Base-by-base conservation (phyloP, 495 filamentous ascomycete species). In the Acidomyces sp. region DNA sequence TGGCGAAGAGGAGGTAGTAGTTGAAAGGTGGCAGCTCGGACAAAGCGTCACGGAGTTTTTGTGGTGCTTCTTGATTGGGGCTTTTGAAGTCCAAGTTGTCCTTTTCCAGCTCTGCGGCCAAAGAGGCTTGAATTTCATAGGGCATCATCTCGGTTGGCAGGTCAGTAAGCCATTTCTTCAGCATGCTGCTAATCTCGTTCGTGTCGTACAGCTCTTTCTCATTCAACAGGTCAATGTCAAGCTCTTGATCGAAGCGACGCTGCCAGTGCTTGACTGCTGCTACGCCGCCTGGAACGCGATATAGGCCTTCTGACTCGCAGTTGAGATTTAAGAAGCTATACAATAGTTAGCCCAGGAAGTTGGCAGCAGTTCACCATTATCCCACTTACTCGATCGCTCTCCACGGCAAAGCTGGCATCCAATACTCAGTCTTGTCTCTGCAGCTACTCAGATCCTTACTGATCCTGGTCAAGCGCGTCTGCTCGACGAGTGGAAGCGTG, bases 381-480 rank as follows among this genome's bases (percentile, higher is more conserved):
- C 2, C 3, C 48, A 64, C 71, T 60, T 59, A 76, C 70, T 94
- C 86, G 48, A 94, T 90, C 20, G 80, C 87, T 37, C 86, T 69
- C 73, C 85, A 93, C 0, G 86, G 86, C 33, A 94, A 75, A 13
- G 84, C 81, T 0, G 86, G 86, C 84, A 94, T 90, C 86, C 86
- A 94, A 54, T 87, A 94, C 52, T 93, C 86, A 0, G 86, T 93
- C 68, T 93, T 93, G 53, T 94, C 86, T 31, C 75, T 67, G 12
- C 82, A 92, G 40, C 80, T 72, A 53, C 85, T 82, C 12, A 94
- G 63, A 36, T 77, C 72, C 60, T 83, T 87, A 2, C 83, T 85
- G 51, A 94, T 93, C 25, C 86, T 68, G 1, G 86, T 93, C 34
- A 74, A 61, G n/a, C 85, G 70, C 4, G 85, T 83, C 58, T 94